phyloP scores from a whole-genome alignment of 2,329 filamentous ascomycete species.

The Microcyclospora pomicola region DNA sequence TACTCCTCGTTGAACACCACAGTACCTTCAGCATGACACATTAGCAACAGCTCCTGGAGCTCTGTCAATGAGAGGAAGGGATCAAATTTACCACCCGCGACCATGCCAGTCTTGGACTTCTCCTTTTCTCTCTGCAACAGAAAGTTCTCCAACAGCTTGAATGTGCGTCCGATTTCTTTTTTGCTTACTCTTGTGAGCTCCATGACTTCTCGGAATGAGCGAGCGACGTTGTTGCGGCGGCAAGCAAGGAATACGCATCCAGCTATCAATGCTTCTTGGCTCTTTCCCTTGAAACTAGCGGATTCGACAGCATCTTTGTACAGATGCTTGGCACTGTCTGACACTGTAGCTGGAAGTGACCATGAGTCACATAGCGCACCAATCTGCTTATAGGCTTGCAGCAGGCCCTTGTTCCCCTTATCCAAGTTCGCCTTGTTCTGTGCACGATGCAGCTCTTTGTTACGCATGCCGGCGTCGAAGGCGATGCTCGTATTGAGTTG shows the following conservation, averaged over 20 bases:
- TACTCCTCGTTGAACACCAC: slow-evolving; percentile 17
- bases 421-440: slow-evolving; percentile 72
- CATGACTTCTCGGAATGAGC: slow-evolving; percentile 90
- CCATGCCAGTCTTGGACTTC: slow-evolving; percentile 17
- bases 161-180: slow-evolving; percentile 93
- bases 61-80: slow-evolving; percentile 4
- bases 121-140: slow-evolving; percentile 58
- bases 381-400: slow-evolving; percentile 79
- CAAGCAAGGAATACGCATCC: slow-evolving; percentile 97
- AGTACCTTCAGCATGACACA: slow-evolving; percentile 10
- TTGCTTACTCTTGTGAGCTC: slow-evolving; percentile 86
- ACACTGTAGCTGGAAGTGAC: slow-evolving; percentile 64
- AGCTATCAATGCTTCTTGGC: slow-evolving; percentile 83
- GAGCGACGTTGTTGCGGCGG: slow-evolving; percentile 71
- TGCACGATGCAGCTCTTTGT: slow-evolving; percentile 63
- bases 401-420: slow-evolving; percentile 67
- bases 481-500: slow-evolving; percentile 82
- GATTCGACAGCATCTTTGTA: slow-evolving; percentile 91
- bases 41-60: slow-evolving; percentile 5
- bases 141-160: slow-evolving; percentile 85
- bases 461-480: slow-evolving; percentile 58
- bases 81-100: slow-evolving; percentile 36
- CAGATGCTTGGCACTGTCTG: slow-evolving; percentile 83
- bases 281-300: slow-evolving; percentile 90
- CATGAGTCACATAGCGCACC: slow-evolving; percentile 74